Base-by-base conservation (phyloP, 1,284 basidiomycete genomes). In the Xerocomus nothofagi region DNA sequence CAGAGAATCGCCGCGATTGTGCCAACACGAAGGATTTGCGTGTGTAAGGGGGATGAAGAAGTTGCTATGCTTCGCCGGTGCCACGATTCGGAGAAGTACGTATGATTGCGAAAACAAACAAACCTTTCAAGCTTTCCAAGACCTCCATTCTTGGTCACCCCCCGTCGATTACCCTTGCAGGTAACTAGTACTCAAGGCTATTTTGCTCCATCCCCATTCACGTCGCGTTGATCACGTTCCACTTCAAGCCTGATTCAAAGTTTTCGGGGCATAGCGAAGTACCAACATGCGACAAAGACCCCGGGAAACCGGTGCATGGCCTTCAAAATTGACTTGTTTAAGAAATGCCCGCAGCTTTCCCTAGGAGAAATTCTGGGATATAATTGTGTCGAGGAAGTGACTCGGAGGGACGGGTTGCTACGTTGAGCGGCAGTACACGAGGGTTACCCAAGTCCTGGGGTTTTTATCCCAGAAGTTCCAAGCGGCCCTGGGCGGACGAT, bases 161-260 rank as follows among this genome's bases (percentile, higher is more conserved):
- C 38, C 30, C 31, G 38, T 39, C 23, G 26, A 37, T 41, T 60
- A 18, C 44, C 30, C 26, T 58, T 50, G 45, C 45, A 31, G 37
- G 44, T 30, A 54, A 37, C 29, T 21, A 27, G 29, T 18, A n/a
- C n/a, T n/a, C n/a, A 3, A 23, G 12, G 34, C n/a, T 27, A n/a
- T 36, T 30, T 34, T 45, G 7, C 27, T 18, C 20, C 18, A 32
- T 36, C 24, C 6, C 30, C 31, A 20, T 46, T 30, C 30, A 38
- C 11, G 32, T 45, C 18, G 26, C 18, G 9, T 33, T 26, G 36
- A 29, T 46, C 21, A 33, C 20, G 50, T 34, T 29, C 36, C 12
- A 24, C 21, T 30, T 23, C 31, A 14, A 10, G 18, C 21, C 23
- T 14, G 23, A 20, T 10, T 33, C 52, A 30, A 27, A 10, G 33